Evolutionary conservation across 2,329 filamentous ascomycete species (phyloP).

Genomic region (Aureobasidium musti): DNA sequence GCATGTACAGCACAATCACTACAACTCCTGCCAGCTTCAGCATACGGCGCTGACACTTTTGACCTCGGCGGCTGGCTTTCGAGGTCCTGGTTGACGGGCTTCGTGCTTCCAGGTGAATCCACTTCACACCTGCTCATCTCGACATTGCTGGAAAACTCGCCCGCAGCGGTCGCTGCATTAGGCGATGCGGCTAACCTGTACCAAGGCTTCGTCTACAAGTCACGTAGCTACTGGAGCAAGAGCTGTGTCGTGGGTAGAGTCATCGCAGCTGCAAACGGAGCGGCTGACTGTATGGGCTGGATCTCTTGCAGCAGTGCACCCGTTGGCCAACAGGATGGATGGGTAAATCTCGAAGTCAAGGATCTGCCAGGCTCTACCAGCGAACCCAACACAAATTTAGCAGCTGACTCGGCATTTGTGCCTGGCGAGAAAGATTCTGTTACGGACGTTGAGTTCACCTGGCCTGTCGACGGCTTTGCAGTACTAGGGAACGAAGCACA

Average conservation of each 20-base stretch:
- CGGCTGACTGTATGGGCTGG: slow-evolving; percentile 59
- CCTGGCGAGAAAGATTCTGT: slow-evolving; percentile 36
- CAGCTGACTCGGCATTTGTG: slow-evolving; percentile 42
- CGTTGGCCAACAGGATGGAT: slow-evolving; percentile 47
- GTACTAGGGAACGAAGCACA: slow-evolving; percentile 37
- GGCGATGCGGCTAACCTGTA: slow-evolving; percentile 56
- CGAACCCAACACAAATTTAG: slow-evolving; percentile 37
- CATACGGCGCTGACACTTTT: slow-evolving; percentile 22
- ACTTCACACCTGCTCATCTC: slow-evolving; percentile 59
- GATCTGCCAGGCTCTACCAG: slow-evolving; percentile 35
- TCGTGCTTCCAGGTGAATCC: slow-evolving; percentile 57
- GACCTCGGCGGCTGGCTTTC: slow-evolving; percentile 57
- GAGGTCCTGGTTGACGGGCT: slow-evolving; percentile 57
- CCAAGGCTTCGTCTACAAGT: slow-evolving; percentile 56
- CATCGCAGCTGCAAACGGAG: slow-evolving; percentile 49
- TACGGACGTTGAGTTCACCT: slow-evolving; percentile 39
- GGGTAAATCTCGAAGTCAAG: slow-evolving; percentile 52
- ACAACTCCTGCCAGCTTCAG: slow-evolving; percentile 27
- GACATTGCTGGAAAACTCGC: slow-evolving; percentile 58
- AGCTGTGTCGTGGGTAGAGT: slow-evolving; percentile 57
- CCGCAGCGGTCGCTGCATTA: slow-evolving; percentile 50
- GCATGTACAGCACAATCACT: slow-evolving; percentile 27
- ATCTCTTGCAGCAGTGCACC: slow-evolving; percentile 47
- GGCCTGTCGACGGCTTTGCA: slow-evolving; percentile 42
- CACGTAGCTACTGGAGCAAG: slow-evolving; percentile 60